These are phyloP conservation scores for Bruguiera hainesii DNA, from an alignment of 441 rosid genomes.

Conservation along the genomic window DNA sequence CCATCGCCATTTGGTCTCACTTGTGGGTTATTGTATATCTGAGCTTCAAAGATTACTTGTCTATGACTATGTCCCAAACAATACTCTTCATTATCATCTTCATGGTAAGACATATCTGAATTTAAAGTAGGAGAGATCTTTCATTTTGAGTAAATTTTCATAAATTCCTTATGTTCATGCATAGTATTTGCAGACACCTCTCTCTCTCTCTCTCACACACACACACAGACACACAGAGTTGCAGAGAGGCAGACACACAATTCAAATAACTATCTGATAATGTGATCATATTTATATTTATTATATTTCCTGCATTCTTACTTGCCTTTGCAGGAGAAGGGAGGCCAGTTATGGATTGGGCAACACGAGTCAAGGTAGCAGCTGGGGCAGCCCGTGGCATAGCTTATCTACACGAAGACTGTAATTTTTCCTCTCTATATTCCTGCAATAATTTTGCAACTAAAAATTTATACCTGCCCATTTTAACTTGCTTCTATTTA, in stretches of 20 bases:
- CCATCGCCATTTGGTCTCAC: constrained; percentile 93
- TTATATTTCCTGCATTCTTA: constrained; percentile 15
- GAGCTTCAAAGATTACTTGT: constrained; percentile 80
- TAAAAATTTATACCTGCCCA: too few species aligned
- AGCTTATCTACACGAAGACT: constrained; percentile 95
- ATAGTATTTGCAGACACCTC: too few species aligned
- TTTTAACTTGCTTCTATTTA: neutral
- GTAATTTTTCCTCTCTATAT: constrained; percentile 42
- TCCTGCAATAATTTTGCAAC: neutral
- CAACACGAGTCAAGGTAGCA: constrained; percentile 71
- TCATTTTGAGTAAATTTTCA: neutral
- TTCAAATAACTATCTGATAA: too few species aligned
- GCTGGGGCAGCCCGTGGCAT: constrained; percentile 98
- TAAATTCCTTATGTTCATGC: neutral
- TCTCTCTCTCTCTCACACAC: too few species aligned
- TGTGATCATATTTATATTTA: neutral
- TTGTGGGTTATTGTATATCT: constrained; percentile 88
- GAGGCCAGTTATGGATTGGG: constrained; percentile 80
- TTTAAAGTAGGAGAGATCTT: neutral
- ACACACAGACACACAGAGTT: too few species aligned
- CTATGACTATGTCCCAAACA: constrained; percentile 79
- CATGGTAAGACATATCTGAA: constrained; percentile 53
- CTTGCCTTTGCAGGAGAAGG: constrained; percentile 38
- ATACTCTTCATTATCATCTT: constrained; percentile 86
- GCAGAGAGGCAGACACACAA: too few species aligned